phyloP scores from a whole-genome alignment of 2,329 filamentous ascomycete genomes.

The Plectosphaerella plurivora region DNA sequence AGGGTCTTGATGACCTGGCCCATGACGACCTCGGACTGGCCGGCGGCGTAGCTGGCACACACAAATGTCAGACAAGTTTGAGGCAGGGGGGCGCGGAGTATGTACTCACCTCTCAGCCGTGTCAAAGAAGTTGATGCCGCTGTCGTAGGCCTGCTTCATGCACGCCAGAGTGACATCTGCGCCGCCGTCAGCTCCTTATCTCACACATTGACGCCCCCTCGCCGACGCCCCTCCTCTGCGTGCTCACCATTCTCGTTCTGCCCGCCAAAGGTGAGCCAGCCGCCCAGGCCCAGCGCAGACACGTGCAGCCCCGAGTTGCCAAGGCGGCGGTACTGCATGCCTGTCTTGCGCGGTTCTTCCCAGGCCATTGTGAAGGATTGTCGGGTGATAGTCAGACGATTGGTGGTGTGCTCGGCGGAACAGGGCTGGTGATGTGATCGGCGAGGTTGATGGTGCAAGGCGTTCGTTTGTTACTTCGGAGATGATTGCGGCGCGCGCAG shows the following conservation, averaged over 20 bases:
- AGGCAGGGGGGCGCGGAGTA: background rate
- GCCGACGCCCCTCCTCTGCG: too few relatives aligned
- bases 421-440: too few relatives aligned
- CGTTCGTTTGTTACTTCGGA: too few relatives aligned
- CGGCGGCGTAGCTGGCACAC: constrained; percentile 44
- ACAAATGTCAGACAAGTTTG: background rate
- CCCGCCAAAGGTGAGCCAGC: constrained; percentile 64
- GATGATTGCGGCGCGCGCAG: background rate
- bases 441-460: too few relatives aligned
- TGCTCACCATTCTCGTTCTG: constrained; percentile 56
- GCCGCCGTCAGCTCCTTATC: too few relatives aligned
- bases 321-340: constrained; percentile 38
- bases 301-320: constrained; percentile 59
- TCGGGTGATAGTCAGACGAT: background rate
- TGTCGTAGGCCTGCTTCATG: constrained; percentile 58
- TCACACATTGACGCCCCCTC: too few relatives aligned
- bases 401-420: background rate
- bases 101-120: constrained; percentile 42
- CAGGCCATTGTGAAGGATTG: constrained; percentile 29
- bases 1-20: constrained; percentile 57
- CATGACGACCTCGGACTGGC: constrained; percentile 61
- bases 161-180: constrained; percentile 54
- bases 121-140: constrained; percentile 61
- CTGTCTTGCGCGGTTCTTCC: constrained; percentile 37
- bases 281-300: constrained; percentile 60